Conservation (phyloP, 257 asterid genomes). For the Thymus quinquecostatus region DNA sequence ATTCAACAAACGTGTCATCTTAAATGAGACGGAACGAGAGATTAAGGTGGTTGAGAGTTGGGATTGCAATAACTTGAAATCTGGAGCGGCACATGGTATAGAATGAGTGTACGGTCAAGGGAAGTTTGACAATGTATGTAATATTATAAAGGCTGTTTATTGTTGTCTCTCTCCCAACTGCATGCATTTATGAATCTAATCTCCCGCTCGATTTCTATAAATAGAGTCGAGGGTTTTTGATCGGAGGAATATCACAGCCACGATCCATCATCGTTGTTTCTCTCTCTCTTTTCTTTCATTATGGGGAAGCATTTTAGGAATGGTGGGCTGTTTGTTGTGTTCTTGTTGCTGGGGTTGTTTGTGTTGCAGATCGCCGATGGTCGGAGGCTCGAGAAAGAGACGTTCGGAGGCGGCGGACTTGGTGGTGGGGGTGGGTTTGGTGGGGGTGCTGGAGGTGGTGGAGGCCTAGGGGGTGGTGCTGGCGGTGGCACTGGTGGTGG, state of each 20-base stretch:
- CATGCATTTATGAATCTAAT: constrained; percentile 45
- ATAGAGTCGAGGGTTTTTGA: constrained; percentile 1
- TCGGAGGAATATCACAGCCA: neutral
- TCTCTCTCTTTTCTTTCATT: neutral
- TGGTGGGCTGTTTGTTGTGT: constrained; percentile 36
- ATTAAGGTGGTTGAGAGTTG: constrained; percentile 54
- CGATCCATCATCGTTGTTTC: neutral
- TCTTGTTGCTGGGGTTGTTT: constrained; percentile 42
- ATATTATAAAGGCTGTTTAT: neutral
- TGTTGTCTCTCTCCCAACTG: constrained; percentile 45
- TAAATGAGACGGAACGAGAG: neutral
- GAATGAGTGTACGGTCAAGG: constrained; percentile 27
- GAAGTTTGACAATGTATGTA: constrained; percentile 30
- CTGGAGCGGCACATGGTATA: constrained; percentile 31
- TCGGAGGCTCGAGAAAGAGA: constrained; percentile 45
- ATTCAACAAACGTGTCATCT: too few relatives aligned
- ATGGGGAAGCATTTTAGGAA: constrained; percentile 43
- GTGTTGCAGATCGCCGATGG: constrained; percentile 40
- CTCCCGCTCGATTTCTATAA: constrained; percentile 29
- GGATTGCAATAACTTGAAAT: constrained; percentile 22
- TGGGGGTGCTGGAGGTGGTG: constrained; percentile 25
- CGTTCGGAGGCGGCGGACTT: constrained; percentile 42
- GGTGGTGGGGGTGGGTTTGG: constrained; percentile 33
- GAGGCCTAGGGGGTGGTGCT: constrained; percentile 24
- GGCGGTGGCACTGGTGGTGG: constrained; percentile 36